phyloP scores from a whole-genome alignment of 768 basidiomycete species.

The Butyriboletus loyo region DNA sequence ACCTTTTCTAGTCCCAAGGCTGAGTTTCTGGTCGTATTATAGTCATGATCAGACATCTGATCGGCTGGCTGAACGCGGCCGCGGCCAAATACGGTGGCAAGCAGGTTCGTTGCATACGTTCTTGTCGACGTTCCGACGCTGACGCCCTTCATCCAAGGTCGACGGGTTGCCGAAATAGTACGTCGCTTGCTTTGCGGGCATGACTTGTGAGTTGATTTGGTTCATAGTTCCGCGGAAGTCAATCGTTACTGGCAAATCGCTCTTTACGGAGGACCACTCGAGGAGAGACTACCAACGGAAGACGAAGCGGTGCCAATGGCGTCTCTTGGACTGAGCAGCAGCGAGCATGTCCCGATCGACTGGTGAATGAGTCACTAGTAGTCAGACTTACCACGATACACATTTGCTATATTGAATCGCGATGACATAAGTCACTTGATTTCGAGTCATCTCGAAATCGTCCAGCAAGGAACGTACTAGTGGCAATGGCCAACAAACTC shows the following conservation, averaged over 20 bases:
- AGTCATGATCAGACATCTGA: neutral
- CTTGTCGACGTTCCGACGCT: neutral
- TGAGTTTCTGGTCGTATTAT: neutral
- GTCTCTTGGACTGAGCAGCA: neutral
- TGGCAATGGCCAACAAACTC: conserved; percentile 47
- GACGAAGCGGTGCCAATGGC: neutral
- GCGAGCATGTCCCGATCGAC: neutral
- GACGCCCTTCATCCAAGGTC: neutral
- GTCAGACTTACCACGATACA: no score
- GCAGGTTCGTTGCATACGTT: neutral
- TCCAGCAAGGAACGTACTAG: no score
- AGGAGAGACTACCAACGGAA: neutral
- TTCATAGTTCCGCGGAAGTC: neutral
- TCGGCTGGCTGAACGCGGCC: neutral
- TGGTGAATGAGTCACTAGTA: no score
- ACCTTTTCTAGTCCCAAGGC: neutral
- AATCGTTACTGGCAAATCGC: neutral
- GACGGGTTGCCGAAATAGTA: neutral
- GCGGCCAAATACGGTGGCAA: neutral
- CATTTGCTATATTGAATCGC: no score
- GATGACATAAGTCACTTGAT: neutral
- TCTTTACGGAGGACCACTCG: neutral
- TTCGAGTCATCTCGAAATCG: neutral
- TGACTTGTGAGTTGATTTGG: neutral
- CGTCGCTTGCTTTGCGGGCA: neutral